These are phyloP conservation scores for Pseudocercospora macadamiae DNA, from an alignment of 2,329 filamentous ascomycete species.

Conservation along the genomic window DNA sequence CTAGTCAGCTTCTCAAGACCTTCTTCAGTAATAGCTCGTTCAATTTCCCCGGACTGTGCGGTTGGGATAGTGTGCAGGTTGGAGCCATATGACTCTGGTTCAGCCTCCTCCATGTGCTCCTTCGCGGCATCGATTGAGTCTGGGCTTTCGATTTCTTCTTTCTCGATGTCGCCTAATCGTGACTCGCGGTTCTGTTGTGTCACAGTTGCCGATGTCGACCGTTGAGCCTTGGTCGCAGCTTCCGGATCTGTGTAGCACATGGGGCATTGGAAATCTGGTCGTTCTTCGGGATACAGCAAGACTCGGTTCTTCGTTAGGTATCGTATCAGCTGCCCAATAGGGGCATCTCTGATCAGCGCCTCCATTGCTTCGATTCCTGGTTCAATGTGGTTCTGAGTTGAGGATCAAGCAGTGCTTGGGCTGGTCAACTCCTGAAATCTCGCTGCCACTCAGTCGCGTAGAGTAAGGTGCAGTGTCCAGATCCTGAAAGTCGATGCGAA, in stretches of 20 bases:
- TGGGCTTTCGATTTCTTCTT: background rate
- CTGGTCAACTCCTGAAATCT: no score
- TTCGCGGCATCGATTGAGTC: constrained; percentile 39
- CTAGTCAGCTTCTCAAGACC: constrained; percentile 30
- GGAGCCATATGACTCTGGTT: constrained; percentile 9
- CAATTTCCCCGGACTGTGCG: constrained; percentile 14
- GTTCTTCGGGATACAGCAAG: constrained; percentile 64
- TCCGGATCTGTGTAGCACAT: constrained; percentile 41
- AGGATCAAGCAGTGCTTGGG: no score
- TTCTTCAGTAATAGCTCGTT: constrained; percentile 10
- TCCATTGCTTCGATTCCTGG: background rate
- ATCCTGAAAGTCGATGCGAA: background rate
- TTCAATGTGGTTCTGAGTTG: background rate
- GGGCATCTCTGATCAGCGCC: constrained; percentile 57
- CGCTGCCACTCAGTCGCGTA: background rate
- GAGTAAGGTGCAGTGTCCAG: background rate
- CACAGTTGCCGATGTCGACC: background rate
- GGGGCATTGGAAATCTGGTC: constrained; percentile 57
- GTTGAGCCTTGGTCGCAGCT: background rate
- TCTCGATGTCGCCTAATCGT: background rate
- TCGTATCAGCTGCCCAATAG: constrained; percentile 62
- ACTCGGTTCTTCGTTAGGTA: constrained; percentile 56
- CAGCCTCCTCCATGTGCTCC: constrained; percentile 24
- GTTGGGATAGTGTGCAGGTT: constrained; percentile 24
- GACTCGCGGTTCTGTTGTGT: no score